phyloP scores from a whole-genome alignment of 768 basidiomycete genomes.

The Mycena alexandri region DNA sequence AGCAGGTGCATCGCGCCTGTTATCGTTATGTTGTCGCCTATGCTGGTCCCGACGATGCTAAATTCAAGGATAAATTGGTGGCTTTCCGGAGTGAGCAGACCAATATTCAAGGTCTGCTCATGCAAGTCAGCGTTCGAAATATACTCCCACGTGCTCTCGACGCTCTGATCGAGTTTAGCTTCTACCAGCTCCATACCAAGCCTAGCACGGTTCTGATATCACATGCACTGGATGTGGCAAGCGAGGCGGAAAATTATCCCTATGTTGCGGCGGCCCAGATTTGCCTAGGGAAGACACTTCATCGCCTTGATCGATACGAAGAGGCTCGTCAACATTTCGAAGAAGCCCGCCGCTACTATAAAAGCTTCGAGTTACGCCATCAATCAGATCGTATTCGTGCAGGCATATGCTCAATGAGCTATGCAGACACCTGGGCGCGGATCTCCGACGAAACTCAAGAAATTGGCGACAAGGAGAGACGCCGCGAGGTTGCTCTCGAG shows the following conservation, averaged over 20 bases:
- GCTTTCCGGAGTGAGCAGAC: constrained; percentile 21
- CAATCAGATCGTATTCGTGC: neutral
- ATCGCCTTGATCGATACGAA: constrained; percentile 1
- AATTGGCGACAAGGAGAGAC: neutral
- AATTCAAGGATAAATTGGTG: constrained; percentile 12
- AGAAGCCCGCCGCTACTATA: neutral
- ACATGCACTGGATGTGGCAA: too few species aligned
- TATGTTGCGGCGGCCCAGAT: constrained; percentile 4
- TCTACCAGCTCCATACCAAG: constrained; percentile 25
- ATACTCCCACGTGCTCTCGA: constrained; percentile 21
- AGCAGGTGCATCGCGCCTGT: constrained; percentile 28
- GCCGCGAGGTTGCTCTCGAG: neutral
- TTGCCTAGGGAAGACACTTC: constrained; percentile 3
- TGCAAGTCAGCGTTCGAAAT: too few species aligned
- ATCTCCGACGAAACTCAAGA: too few species aligned
- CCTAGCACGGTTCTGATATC: too few species aligned
- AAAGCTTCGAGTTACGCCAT: neutral
- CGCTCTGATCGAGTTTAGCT: constrained; percentile 32
- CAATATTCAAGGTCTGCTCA: constrained; percentile 23
- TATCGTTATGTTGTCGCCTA: constrained; percentile 35
- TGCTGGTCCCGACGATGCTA: constrained; percentile 18
- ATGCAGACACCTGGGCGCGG: too few species aligned
- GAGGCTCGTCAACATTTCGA: constrained; percentile 15
- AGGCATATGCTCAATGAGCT: constrained; percentile 10
- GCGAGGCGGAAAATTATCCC: too few species aligned